Conservation (phyloP, 805 yeast species). For the Metschnikowia lachancei region DNA sequence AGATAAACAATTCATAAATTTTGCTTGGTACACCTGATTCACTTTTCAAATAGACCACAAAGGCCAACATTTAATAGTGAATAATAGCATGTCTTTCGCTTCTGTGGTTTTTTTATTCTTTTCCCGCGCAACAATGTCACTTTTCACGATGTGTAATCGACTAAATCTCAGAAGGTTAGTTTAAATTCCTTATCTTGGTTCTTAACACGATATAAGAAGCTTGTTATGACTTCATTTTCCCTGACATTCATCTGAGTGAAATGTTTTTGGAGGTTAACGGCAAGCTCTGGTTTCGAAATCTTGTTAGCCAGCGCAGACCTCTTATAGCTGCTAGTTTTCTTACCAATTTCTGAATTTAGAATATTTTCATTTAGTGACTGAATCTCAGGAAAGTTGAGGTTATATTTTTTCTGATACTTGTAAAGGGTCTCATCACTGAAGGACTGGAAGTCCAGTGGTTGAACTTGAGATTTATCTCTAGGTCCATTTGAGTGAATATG, state of each 20-base stretch:
- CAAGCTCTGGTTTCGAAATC: slow-evolving; percentile 58
- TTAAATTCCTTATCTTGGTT: slow-evolving; percentile 55
- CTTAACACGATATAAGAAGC: slow-evolving; percentile 80
- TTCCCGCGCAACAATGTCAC: not conserved
- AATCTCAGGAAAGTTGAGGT: slow-evolving; percentile 56
- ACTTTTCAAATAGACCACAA: too few species aligned
- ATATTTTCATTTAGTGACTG: slow-evolving; percentile 67
- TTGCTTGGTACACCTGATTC: too few species aligned
- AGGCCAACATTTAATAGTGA: too few species aligned
- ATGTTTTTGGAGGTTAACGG: slow-evolving; percentile 63
- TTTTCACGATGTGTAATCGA: not conserved
- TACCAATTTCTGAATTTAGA: slow-evolving; percentile 69
- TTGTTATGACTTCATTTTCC: slow-evolving; percentile 85
- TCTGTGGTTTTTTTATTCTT: too few species aligned
- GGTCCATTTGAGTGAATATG: slow-evolving; percentile 78
- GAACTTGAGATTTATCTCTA: slow-evolving; percentile 45
- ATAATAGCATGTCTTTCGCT: too few species aligned
- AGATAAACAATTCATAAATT: too few species aligned
- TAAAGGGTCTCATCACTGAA: slow-evolving; percentile 65
- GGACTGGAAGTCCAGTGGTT: slow-evolving; percentile 67
- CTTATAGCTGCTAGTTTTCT: slow-evolving; percentile 49
- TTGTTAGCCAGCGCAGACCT: slow-evolving; percentile 34
- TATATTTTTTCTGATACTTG: slow-evolving; percentile 62
- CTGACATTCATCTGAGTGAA: slow-evolving; percentile 57
- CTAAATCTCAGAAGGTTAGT: slow-evolving; percentile 31